Base-by-base conservation (phyloP, 2,329 filamentous ascomycete species). In the Penicillium sp. region DNA sequence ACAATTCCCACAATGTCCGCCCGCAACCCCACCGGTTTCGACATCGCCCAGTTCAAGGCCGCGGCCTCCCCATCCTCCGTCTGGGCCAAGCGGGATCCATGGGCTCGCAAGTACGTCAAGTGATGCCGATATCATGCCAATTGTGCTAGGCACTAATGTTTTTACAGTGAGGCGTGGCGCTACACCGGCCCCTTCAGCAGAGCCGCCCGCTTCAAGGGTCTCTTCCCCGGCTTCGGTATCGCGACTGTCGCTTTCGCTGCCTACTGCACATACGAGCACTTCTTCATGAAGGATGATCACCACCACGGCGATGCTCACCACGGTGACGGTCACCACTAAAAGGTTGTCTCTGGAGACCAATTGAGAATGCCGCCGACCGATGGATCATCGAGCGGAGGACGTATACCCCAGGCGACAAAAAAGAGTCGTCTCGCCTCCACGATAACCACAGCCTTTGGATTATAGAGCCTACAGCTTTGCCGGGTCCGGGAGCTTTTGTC, bases 191-290 rank as follows among this genome's bases (percentile, higher is more conserved):
- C 81, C 48, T 97, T 96, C 77, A 85, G 84, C 58, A 82, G 91
- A 62, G 86, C 77, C 75, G 95, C 95, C 75, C 85, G 93, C 62
- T 93, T 96, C 77, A 89, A 84, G 75, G 77, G 80, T 64, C 77
- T 82, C 57, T 88, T 98, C 68, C 93, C 93, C 33, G 93, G 93
- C 54, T 78, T 98, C 62, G 93, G 93, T 57, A 95, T 91, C 61
- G 93, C 89, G 29, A 86, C 86, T 5, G 90, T 93, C 53, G 90
- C 91, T 40, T 98, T 98, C 70, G 82, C 85, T 43, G 84, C 77
- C 56, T 98, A 98, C 75, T 88, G 90, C 70, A 82, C 80, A 53
- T 95, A 88, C 72, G 93, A 98, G 75, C 81, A 93, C 70, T 73
- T 94, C 48, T 95, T 96, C 71, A 68, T 95, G 61, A 79, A 85